Evolutionary conservation across 2,329 filamentous ascomycete genomes (phyloP), one percentile per base, ranked within the genome.

Genomic region (Talaromyces atroroseus): DNA sequence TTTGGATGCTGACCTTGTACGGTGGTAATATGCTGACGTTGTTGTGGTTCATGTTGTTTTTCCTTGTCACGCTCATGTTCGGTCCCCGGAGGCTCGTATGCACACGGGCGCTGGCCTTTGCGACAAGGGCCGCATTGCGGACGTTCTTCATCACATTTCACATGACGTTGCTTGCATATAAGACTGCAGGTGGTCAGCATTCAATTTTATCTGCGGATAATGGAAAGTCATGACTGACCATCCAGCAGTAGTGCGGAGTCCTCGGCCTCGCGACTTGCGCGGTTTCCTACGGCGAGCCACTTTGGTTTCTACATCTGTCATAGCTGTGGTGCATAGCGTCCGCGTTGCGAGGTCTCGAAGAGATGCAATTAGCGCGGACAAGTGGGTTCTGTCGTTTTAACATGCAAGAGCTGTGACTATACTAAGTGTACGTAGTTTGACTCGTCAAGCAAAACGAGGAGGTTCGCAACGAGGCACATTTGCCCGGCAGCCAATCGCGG

Each of bases 81-180:
- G 3, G 36, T 40, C 12, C 16, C 14, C 36, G 36, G 12, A 11
- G n/a, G n/a, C 36, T 40, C 54, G 56, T 68, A 68, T 14, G 62
- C 58, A 47, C 65, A 68, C 8, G 58, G 60, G 7, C 65, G 62
- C 44, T 62, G 60, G 12, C 65, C 65, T 58, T 68, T 68, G 7
- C 59, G 58, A 53, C 65, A 68, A 50, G 65, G 66, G 21, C 64
- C 62, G 57, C 65, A 66, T 49, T 63, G 62, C 8, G 65, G 66
- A 51, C 60, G 34, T 57, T 63, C 64, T 51, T 68, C 66, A 40
- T 68, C 66, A 29, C 66, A 69, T 50, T 69, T 69, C 32, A 69
- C 65, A 52, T 68, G 66, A 16, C 66, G 61, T 20, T 60, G 60
- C 47, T 67, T 68, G 60, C 66, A 68, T 29, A 64, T 58, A 18